These are phyloP conservation scores for Ramalina peruviana DNA, from an alignment of 495 filamentous ascomycete species.

Conservation along the genomic window DNA sequence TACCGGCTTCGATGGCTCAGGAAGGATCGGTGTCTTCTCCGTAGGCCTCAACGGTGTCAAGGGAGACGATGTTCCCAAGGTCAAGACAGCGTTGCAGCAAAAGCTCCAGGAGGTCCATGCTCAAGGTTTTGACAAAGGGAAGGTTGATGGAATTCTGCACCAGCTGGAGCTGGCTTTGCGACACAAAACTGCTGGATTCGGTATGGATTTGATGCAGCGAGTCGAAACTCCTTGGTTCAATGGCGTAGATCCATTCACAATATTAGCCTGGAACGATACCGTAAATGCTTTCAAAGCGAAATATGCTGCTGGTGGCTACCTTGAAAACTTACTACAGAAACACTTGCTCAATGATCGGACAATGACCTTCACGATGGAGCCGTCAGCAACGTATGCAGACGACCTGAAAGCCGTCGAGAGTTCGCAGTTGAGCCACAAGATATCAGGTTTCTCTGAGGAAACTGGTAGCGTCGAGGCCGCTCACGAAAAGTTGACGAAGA, in stretches of 20 bases:
- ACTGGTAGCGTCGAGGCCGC: slow-evolving; percentile 61
- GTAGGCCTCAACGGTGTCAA: slow-evolving; percentile 78
- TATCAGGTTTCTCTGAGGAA: slow-evolving; percentile 49
- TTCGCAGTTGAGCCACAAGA: slow-evolving; percentile 51
- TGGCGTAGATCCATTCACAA: slow-evolving; percentile 80
- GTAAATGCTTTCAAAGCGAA: slow-evolving; percentile 63
- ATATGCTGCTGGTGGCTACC: slow-evolving; percentile 57
- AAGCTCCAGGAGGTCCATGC: slow-evolving; percentile 49
- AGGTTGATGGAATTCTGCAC: slow-evolving; percentile 86
- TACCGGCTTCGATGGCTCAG: slow-evolving; percentile 72
- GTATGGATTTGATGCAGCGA: slow-evolving; percentile 76
- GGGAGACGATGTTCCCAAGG: slow-evolving; percentile 58
- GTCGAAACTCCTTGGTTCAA: slow-evolving; percentile 89
- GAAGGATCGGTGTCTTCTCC: slow-evolving; percentile 68
- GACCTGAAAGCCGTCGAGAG: slow-evolving; percentile 70
- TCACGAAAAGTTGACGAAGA: slow-evolving; percentile 48
- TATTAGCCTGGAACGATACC: slow-evolving; percentile 79
- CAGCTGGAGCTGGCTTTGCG: slow-evolving; percentile 81
- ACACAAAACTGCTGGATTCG: slow-evolving; percentile 91
- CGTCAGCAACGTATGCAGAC: slow-evolving; percentile 54
- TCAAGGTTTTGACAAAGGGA: slow-evolving; percentile 72
- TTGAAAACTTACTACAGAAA: slow-evolving; percentile 76
- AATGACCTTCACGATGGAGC: slow-evolving; percentile 89
- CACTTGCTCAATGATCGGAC: slow-evolving; percentile 79
- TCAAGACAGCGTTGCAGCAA: slow-evolving; percentile 56